A percentile compares a stretch with the other conserved stretches of the same genome.
These are phyloP conservation scores for Ustanciosporium gigantosporum DNA, from an alignment of 1,284 basidiomycete species.

Conservation along the genomic window DNA sequence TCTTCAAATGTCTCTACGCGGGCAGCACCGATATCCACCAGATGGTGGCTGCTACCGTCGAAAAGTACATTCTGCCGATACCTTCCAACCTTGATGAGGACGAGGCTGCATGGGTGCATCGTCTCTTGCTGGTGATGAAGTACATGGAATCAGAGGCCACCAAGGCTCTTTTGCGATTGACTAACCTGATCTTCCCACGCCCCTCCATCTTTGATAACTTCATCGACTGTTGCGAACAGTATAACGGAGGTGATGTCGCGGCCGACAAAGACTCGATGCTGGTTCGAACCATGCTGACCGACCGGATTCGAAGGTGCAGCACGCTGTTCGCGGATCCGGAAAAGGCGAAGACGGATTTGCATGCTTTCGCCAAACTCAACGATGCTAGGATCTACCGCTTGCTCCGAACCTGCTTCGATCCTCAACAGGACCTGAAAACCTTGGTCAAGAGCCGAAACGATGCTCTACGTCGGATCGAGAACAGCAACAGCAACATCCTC, in stretches of 20 bases:
- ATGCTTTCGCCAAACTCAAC: constrained; percentile 82
- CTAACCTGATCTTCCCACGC: constrained; percentile 57
- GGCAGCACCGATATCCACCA: constrained; percentile 66
- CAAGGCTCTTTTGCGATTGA: constrained; percentile 69
- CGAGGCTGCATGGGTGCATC: constrained; percentile 82
- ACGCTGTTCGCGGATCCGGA: constrained; percentile 66
- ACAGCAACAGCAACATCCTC: constrained; percentile 26
- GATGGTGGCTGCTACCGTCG: constrained; percentile 64
- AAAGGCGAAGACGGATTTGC: constrained; percentile 77
- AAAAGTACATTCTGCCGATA: constrained; percentile 78
- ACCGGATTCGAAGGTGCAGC: constrained; percentile 23
- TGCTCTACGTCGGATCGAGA: constrained; percentile 39
- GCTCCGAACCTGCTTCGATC: constrained; percentile 77
- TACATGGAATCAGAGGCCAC: constrained; percentile 67
- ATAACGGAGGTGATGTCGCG: constrained; percentile 73
- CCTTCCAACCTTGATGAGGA: constrained; percentile 74
- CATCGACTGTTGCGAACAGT: constrained; percentile 48
- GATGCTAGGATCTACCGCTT: constrained; percentile 83
- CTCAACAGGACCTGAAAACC: constrained; percentile 78
- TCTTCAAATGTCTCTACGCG: constrained; percentile 65
- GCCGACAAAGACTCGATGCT: constrained; percentile 69
- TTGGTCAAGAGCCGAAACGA: constrained; percentile 69
- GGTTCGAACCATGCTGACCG: constrained; percentile 45
- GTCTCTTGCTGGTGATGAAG: constrained; percentile 75
- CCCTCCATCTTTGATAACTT: constrained; percentile 35